Base-by-base conservation (phyloP, 2,329 filamentous ascomycete genomes). In the Neobulgaria alba region DNA sequence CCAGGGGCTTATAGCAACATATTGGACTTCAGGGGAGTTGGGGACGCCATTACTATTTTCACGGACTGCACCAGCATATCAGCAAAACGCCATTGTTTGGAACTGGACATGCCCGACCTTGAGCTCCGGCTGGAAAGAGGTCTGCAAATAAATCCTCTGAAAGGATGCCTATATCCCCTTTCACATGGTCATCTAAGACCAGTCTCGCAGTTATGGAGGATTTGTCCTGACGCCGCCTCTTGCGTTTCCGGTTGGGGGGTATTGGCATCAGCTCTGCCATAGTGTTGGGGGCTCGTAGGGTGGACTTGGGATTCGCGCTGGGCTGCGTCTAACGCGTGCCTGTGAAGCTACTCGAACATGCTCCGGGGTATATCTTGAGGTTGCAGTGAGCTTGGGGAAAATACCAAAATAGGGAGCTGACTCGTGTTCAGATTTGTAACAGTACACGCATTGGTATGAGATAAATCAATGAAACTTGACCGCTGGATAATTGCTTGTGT, bases 121-220 rank as follows among this genome's bases (percentile, higher is more conserved):
- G 55, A 51, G 64, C 63, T 53, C 73, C 57, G 53, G 77, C 67
- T 47, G 85, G 79, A 64, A 93, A 88, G 38, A 96, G 72, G 57
- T 93, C 84, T 34, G 73, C 69, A 56, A 89, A 87, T 38, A 98
- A 71, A 61, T 95, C 87, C 55, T 87, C 82, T 10, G 90, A 95
- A 39, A 96, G 64, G 49, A 92, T 75, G 48, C 88, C 92, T 47
- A 89, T 73, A 58, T 95, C 86, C 39, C 85, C 86, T 63, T 82
- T 85, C 55, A 94, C 72, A 61, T 84, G 82, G 58, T 88, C 84
- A 62, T 95, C 88, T 42, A 95, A 76, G 29, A 93, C 74, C 37
- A 96, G 71, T 43, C 84, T 79, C 42, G 87, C 89, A 43, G 85
- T 74, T 43, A 94, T 72, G 32, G 89, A 74, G 5, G 83, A 73